phyloP scores from a whole-genome alignment of 805 yeast species.

The Middelhovenomyces tepae region DNA sequence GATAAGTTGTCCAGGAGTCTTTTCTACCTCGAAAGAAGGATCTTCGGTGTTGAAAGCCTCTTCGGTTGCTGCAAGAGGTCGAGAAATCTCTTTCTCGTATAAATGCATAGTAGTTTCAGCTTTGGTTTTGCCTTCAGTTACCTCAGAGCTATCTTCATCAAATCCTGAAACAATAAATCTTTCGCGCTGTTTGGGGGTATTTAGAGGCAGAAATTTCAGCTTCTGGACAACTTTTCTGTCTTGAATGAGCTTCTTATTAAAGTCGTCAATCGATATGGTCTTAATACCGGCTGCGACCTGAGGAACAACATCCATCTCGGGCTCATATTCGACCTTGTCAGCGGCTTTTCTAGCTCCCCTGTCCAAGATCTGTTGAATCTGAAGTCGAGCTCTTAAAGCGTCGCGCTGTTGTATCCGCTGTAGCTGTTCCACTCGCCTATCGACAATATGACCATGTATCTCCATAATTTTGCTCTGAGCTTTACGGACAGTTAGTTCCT shows the following conservation, averaged over 20 bases:
- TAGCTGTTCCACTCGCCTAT: conserved; percentile 9
- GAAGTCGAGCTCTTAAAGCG: background rate
- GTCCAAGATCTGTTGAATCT: background rate
- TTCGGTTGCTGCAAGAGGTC: conserved; percentile 16
- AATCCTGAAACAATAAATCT: too few species aligned
- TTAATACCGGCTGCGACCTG: background rate
- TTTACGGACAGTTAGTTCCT: conserved; percentile 18
- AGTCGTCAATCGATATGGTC: background rate
- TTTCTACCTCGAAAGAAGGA: conserved; percentile 4
- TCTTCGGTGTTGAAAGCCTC: conserved; percentile 18
- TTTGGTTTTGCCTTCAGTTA: background rate
- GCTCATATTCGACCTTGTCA: background rate
- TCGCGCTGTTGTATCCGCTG: background rate
- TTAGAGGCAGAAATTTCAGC: conserved; percentile 14
- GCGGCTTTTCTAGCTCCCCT: background rate
- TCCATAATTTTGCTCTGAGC: conserved; percentile 13
- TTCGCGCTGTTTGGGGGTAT: background rate
- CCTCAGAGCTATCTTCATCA: too few species aligned
- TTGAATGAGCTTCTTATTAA: background rate
- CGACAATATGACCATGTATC: conserved; percentile 9
- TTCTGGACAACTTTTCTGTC: conserved; percentile 11
- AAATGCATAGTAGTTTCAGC: conserved; percentile 2
- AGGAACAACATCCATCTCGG: conserved; percentile 10
- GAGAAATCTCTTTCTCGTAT: conserved; percentile 12
- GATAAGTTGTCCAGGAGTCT: conserved; percentile 4